Evolutionary conservation across 106 monocot genomes (phyloP), one percentile per base, ranked within the genome.

Genomic region (Dactylorhiza incarnata): DNA sequence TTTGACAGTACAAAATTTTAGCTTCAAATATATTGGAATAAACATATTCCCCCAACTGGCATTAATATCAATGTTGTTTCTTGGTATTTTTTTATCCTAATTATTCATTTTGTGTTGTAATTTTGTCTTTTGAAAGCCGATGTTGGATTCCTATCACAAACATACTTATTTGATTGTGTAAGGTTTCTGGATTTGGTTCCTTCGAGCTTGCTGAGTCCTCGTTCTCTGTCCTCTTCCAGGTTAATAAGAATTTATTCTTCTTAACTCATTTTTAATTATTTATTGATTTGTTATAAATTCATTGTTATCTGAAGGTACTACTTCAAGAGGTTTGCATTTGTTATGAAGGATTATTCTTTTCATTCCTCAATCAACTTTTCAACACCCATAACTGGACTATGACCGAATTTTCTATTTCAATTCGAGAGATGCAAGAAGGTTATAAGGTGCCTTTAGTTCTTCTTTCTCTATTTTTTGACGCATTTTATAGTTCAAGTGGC

Each of bases 301-400:
- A 55, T 78, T 78, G 61, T 52, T 58, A 81, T 55, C 37, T 82
- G 74, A 74, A 99, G 97, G 83, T 84, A 20, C 65, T 99, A 62
- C 70, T 99, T 53, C 84, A 89, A 77, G 94, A 94, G 48, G 75
- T 83, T 24, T 94, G 97, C 61, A 56, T 86, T 48, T 75, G 83
- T 52, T 87, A 99, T 83, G 89, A 94, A 77, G 83, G 63, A 78
- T 76, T 99, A 48, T 89, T 94, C 59, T 89, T 87, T 55, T 86
- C 86, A 78, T 99, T 99, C 49, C 97, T 99, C 17, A 99, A 99
- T 79, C 84, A 85, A 56, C 85, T 99, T 77, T 99, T 99, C 83
- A 99, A 99, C 80, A 99, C 87, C 45, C 94, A 94, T 47, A 94
- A 94, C 75, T 94, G 94, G 97, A 89, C 91, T 24, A 94, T 99